Percentiles rank a stretch among this genome's conserved stretches.
phyloP scores from a whole-genome alignment of 73 alveolate species.

The Paramecium tetraurelia region DNA sequence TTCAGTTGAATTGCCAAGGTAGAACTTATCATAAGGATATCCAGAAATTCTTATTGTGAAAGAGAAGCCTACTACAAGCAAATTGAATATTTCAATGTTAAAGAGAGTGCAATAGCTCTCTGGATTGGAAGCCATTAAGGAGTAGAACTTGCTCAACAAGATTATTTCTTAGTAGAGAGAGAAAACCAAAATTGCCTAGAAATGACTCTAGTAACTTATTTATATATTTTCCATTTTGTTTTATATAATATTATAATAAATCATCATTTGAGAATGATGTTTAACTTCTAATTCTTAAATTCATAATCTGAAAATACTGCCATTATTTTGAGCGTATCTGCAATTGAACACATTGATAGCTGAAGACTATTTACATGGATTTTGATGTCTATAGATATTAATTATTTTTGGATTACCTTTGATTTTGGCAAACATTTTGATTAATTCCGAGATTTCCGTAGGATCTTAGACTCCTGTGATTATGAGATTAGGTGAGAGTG shows the following conservation, averaged over 20 bases:
- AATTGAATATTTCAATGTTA: background rate
- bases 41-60: background rate
- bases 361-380: background rate
- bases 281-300: constrained; percentile 4
- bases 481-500: constrained; percentile 8
- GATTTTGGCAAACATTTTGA: constrained; percentile 11
- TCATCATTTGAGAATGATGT: background rate
- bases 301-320: constrained; percentile 24
- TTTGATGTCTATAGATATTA: background rate
- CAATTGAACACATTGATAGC: background rate
- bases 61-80: background rate
- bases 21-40: background rate
- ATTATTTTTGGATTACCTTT: background rate
- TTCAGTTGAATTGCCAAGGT: background rate
- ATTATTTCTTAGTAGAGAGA: background rate
- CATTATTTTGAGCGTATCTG: constrained; percentile 5
- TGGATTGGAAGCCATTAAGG: background rate
- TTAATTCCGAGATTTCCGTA: constrained; percentile 9
- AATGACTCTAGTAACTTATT: background rate
- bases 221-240: background rate
- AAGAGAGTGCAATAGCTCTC: background rate
- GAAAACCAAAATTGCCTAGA: background rate
- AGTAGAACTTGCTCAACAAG: background rate
- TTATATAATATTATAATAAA: background rate
- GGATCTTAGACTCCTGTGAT: constrained; percentile 30